Percentiles rank a stretch among this genome's conserved stretches.
phyloP scores from a whole-genome alignment of 176 grass and related monocot genomes.

The Cenchrus purpureus region DNA sequence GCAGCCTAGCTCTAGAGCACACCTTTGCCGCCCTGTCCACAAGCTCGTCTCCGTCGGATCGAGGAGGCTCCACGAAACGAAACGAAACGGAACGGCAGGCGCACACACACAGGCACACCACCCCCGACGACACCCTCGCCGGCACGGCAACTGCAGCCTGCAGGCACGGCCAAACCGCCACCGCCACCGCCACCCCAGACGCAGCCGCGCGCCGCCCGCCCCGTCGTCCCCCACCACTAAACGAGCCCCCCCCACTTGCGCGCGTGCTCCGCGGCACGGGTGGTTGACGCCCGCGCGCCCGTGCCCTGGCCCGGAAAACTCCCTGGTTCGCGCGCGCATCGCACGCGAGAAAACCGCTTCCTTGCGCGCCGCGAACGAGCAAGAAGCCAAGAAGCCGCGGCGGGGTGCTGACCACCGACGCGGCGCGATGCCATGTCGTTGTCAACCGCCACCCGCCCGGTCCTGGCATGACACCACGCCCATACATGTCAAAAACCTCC shows the following conservation, averaged over 20 bases:
- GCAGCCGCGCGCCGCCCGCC: conserved; percentile 23
- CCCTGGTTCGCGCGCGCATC: not conserved
- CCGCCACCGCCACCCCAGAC: not conserved
- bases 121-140: not conserved
- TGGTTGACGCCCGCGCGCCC: not conserved
- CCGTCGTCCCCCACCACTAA: conserved; percentile 16
- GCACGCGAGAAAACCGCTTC: not conserved
- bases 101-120: no score
- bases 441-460: not conserved
- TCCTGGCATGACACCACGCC: not conserved
- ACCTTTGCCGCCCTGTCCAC: not conserved
- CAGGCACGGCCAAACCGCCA: conserved; percentile 26
- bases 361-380: not conserved
- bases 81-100: no score
- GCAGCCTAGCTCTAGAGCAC: not conserved
- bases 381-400: not conserved
- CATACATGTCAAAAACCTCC: conserved; percentile 16
- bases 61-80: no score
- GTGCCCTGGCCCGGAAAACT: not conserved
- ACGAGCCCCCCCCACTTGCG: not conserved
- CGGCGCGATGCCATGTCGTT: not conserved
- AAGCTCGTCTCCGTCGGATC: no score
- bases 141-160: conserved; percentile 7
- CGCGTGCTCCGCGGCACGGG: not conserved
- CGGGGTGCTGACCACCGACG: conserved; percentile 30